Base-by-base conservation (phyloP, 1,284 basidiomycete species). In the Cryptococcus floricola region DNA sequence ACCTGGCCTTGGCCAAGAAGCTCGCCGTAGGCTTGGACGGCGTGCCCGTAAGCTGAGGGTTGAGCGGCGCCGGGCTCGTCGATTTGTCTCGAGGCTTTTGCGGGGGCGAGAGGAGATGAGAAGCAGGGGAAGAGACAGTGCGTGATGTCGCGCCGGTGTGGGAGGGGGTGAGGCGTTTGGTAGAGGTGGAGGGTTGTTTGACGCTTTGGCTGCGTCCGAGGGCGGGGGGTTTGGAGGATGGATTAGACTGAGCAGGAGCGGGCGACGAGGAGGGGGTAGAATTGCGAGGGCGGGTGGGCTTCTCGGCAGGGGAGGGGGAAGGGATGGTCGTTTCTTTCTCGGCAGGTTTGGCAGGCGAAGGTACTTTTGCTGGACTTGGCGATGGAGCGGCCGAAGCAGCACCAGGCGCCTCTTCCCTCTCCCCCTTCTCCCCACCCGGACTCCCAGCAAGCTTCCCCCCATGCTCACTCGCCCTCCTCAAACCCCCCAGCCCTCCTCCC, bases 21-120 rank as follows among this genome's bases (percentile, higher is more conserved):
- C 66, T 68, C 2, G 69, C 69, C 38, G 69, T 71, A 10, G 66
- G 69, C 53, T 67, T 68, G 5, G 56, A 59, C 0, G 67, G 68
- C 10, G 68, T 68, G 2, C 69, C 69, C 3, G 67, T 71, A 5
- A 69, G 41, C 10, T 69, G 69, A 5, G 69, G 64, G 50, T 56
- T 60, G 12, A 71, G 61, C 5, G 68, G 68, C 19, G 43, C 43
- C 14, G 54, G 9, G 28, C 16, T 50, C n/a, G 44, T 18, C n/a
- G 44, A 23, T 6, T n/a, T 25, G 44, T 23, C n/a, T 14, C 6
- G 19, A 34, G 47, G 48, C 14, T 19, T 19, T 13, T 19, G 16
- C 16, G 43, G 25, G 8, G 43, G 16, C n/a, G 25, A 16, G 5
- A 10, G 27, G n/a, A n/a, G 37, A n/a, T 44, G 25, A 34, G 51